Base-by-base conservation (phyloP, 2,329 filamentous ascomycete species). In the Exophiala sp. region DNA sequence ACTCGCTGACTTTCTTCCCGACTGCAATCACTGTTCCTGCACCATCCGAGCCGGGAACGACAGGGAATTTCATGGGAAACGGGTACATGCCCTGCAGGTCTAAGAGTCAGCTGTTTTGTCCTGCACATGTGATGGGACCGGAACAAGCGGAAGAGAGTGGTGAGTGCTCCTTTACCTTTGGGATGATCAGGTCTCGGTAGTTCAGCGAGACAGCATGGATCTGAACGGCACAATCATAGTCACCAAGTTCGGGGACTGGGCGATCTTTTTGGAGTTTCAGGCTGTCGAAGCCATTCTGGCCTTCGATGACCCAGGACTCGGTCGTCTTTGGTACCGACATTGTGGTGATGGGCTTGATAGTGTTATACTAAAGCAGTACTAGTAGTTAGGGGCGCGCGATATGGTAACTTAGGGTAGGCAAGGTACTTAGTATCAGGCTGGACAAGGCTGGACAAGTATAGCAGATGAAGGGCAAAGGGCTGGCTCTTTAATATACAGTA, bases 1-100 rank as follows among this genome's bases (percentile, higher is more conserved):
- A 81, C 23, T 72, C 68, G 19, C 65, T 70, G 9, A 83, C 81
- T n/a, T 74, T 72, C 10, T 70, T 66, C 47, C 81, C 81, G 14
- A 81, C 73, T 16, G 70, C 68, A 11, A 74, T 45, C 7, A 77
- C 68, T 48, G 70, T 71, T 5, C 73, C 74, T 3, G 74, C 68
- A 29, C 67, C 70, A 51, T 73, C 70, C 0, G 66, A 71, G 29
- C 60, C 60, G 1, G 68, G 64, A n/a, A 70, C 39, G 48, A 76
- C 72, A 48, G 68, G 49, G 16, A 44, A 43, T 14, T 46, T 34
- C 10, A 39, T 34, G 34, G 38, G 54, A 46, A 34, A 45, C 11
- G 43, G 47, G 27, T 48, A 50, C 14, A 38, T 16, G 29, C 38
- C 63, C 64, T 69, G 63, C 0, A 70, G 66, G 45, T 76, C 73